These are phyloP conservation scores for Erysimum cheiranthoides DNA, from an alignment of 345 rosid genomes.

Conservation along the genomic window DNA sequence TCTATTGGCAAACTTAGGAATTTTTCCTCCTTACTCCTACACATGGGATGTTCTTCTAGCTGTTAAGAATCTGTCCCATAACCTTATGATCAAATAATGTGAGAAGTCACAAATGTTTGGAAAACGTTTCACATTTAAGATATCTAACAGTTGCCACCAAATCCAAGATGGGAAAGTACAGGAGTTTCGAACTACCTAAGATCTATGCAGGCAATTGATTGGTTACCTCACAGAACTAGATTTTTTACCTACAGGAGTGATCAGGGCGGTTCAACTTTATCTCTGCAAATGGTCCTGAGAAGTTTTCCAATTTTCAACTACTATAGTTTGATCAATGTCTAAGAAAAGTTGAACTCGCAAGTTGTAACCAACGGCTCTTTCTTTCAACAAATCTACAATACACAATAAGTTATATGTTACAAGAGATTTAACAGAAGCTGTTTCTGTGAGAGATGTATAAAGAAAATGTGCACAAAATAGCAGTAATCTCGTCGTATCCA, in stretches of 20 bases:
- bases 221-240: conserved; percentile 17
- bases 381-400: conserved; percentile 44
- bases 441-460: conserved; percentile 37
- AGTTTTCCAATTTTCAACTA: neutral
- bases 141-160: conserved; percentile 13
- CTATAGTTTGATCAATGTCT: conserved; percentile 10
- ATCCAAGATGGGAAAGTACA: conserved; percentile 10
- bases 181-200: neutral
- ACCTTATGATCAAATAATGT: conserved; percentile 38
- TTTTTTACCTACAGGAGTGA: conserved; percentile 17
- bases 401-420: conserved; percentile 42
- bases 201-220: neutral
- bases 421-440: conserved; percentile 32
- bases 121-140: neutral
- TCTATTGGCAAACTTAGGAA: conserved; percentile 38
- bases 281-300: conserved; percentile 54
- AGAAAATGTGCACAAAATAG: conserved; percentile 42
- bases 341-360: conserved; percentile 14
- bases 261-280: conserved; percentile 40
- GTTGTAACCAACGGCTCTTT: conserved; percentile 40
- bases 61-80: conserved; percentile 61
- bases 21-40: conserved; percentile 64
- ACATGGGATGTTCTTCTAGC: conserved; percentile 61
- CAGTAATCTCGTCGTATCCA: conserved; percentile 29
- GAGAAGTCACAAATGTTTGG: neutral